These are phyloP conservation scores for Colletotrichum lentis DNA, from an alignment of 2,329 filamentous ascomycete genomes.

Conservation along the genomic window DNA sequence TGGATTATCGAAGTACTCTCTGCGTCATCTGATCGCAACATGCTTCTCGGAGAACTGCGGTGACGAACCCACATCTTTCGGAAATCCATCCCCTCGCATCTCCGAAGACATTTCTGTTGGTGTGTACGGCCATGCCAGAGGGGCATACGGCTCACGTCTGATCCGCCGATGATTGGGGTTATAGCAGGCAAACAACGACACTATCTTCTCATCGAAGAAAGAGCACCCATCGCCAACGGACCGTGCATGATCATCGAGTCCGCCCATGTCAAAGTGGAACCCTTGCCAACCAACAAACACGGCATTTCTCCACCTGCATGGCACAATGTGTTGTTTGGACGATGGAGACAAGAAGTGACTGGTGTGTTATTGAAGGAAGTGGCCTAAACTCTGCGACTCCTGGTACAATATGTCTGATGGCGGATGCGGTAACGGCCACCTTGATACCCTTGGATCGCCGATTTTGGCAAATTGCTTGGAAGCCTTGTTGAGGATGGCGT, in stretches of 20 bases:
- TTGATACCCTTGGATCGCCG: constrained; percentile 18
- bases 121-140: background rate
- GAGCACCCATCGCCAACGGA: background rate
- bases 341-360: background rate
- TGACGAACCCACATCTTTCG: constrained; percentile 11
- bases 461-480: background rate
- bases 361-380: background rate
- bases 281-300: background rate
- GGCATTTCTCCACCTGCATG: background rate
- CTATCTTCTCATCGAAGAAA: background rate
- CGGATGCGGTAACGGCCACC: background rate
- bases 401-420: background rate
- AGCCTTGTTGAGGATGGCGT: background rate
- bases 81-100: too few species aligned
- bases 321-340: background rate
- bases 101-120: too few species aligned
- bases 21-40: constrained; percentile 85
- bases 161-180: background rate
- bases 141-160: background rate
- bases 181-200: background rate
- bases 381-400: background rate
- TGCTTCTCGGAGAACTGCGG: constrained; percentile 80
- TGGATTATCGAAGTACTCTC: constrained; percentile 73
- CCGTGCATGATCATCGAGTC: background rate
- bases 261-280: background rate